A percentile compares a stretch with the other conserved stretches of the same genome.
Conservation (phyloP, 805 yeast genomes). For the Lipomyces sp. region DNA sequence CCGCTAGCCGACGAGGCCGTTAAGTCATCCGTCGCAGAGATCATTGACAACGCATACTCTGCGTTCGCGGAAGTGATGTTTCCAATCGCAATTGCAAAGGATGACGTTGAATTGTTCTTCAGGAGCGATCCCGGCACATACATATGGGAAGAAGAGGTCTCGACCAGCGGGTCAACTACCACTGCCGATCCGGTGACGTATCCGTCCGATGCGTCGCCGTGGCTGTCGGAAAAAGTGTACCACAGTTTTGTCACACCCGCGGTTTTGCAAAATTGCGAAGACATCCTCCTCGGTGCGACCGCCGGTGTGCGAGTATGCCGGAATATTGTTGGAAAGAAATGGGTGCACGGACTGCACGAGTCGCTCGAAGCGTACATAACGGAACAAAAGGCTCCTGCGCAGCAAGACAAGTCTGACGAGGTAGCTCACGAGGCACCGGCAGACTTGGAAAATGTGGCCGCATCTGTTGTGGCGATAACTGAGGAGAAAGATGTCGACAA, state of each 20-base stretch:
- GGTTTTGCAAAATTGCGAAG: conserved; percentile 11
- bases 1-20: neutral
- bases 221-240: conserved; percentile 14
- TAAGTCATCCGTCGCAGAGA: neutral
- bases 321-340: conserved; percentile 11
- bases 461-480: no score
- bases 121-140: neutral
- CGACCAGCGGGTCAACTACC: neutral
- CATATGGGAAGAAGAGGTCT: conserved; percentile 18
- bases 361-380: conserved; percentile 3
- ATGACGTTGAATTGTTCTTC: neutral
- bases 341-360: conserved; percentile 9
- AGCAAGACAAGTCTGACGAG: neutral
- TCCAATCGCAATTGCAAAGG: neutral
- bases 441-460: neutral
- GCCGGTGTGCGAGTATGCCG: conserved; percentile 17
- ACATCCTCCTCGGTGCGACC: conserved; percentile 13
- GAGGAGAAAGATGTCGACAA: neutral
- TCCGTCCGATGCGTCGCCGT: conserved; percentile 21
- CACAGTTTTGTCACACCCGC: conserved; percentile 12
- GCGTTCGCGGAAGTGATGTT: conserved; percentile 10
- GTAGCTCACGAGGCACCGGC: neutral
- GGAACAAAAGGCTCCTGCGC: neutral
- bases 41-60: conserved; percentile 2
- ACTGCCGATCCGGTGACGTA: neutral